Conservation (phyloP, 1,139 yeast species). For the Citeromyces hawaiiensis region DNA sequence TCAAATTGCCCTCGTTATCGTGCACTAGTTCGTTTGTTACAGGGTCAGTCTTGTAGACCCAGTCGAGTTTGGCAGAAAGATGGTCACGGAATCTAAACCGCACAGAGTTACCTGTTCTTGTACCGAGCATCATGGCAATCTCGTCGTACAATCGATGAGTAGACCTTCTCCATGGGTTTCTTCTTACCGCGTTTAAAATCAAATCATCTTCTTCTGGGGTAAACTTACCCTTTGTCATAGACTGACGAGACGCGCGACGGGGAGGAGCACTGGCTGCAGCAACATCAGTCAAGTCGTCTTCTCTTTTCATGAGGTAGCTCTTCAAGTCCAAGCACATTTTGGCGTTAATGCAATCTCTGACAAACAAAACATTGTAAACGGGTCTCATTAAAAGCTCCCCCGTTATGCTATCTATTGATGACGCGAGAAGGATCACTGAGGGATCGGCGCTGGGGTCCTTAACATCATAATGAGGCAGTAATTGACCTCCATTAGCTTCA, state of each 20-base stretch:
- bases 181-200: slow-evolving; percentile 52
- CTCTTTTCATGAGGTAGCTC: not conserved
- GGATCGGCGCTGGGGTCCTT: not conserved
- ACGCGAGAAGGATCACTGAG: not conserved
- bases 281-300: not conserved
- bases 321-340: slow-evolving; percentile 1
- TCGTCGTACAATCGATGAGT: slow-evolving; percentile 53
- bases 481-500: slow-evolving; percentile 1
- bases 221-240: slow-evolving; percentile 19
- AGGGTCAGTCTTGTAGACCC: slow-evolving; percentile 46
- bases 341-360: slow-evolving; percentile 1
- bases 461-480: not conserved
- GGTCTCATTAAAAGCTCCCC: not conserved
- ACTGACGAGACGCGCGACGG: not conserved
- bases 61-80: slow-evolving; percentile 33
- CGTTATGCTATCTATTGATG: not conserved
- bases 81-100: slow-evolving; percentile 56
- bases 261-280: not conserved
- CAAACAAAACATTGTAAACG: not conserved
- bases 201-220: slow-evolving; percentile 48
- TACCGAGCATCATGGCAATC: slow-evolving; percentile 42
- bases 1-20: slow-evolving; percentile 33
- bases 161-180: slow-evolving; percentile 50
- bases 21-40: slow-evolving; percentile 31
- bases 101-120: slow-evolving; percentile 65